Base-by-base conservation (phyloP, 1,284 basidiomycete genomes). In the Athelia sp. region DNA sequence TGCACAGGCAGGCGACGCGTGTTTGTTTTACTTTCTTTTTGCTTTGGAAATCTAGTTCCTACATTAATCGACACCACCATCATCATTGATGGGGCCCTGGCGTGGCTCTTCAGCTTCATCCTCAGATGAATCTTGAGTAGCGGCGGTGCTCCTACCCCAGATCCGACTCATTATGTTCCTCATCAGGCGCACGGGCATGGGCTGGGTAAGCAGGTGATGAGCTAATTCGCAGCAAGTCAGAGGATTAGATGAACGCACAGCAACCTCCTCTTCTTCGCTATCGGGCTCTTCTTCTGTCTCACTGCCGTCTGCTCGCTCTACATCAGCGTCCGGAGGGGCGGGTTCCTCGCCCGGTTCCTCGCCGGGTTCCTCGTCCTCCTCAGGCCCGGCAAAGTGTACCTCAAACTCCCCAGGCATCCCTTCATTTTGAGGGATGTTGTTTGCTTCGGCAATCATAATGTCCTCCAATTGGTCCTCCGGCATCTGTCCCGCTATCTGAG, bases 141-240 rank as follows among this genome's bases (percentile, higher is more conserved):
- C 64, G 1, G 59, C 53, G 11, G 61, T 54, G 23, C 58, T 59
- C 19, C 73, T 67, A 31, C 84, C 81, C 79, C 82, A 87, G 55
- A 88, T 74, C 9, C 82, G 68, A 50, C 74, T 76, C 46, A 87
- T 57, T 11, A 87, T 62, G 57, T 81, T 82, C 13, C 81, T 73
- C 15, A 87, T 62, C n/a, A 84, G 60, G 3, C 83, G 77, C 26
- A 81, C 64, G 6, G 82, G 83, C 56, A 87, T 66, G 3, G 81
- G 73, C 84, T 87, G 47, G 8, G 54, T 19, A 47, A n/a, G n/a
- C n/a, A n/a, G n/a, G n/a, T n/a, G n/a, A n/a, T n/a, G n/a, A n/a
- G n/a, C n/a, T n/a, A n/a, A n/a, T n/a, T n/a, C n/a, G n/a, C n/a
- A n/a, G n/a, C n/a, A n/a, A n/a, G n/a, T n/a, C n/a, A n/a, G n/a